phyloP scores from a whole-genome alignment of 345 rosid species.

The Eutrema yunnanense region DNA sequence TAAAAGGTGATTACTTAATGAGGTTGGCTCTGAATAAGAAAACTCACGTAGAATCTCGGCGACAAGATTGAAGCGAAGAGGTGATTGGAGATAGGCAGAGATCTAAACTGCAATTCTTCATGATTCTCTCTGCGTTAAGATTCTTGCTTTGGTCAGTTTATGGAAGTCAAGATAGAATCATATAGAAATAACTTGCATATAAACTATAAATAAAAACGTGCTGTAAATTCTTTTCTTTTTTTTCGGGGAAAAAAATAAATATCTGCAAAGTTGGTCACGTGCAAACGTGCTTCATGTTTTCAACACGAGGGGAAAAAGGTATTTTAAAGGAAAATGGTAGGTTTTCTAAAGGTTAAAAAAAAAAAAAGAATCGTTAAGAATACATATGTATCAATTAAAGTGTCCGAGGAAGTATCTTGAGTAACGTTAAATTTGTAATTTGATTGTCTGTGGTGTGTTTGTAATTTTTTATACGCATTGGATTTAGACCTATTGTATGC shows the following conservation, averaged over 20 bases:
- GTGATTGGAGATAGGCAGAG: slow-evolving; percentile 25
- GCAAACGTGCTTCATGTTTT: slow-evolving; percentile 26
- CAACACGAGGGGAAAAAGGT: neutral
- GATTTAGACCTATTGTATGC: neutral
- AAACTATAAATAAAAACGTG: slow-evolving; percentile 15
- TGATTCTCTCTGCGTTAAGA: neutral
- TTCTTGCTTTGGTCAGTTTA: slow-evolving; percentile 7
- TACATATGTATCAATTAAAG: neutral
- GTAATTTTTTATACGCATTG: neutral
- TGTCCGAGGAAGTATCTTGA: neutral
- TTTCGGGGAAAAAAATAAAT: slow-evolving; percentile 8
- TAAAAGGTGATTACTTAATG: neutral
- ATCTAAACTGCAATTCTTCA: slow-evolving; percentile 23
- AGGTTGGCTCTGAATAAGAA: neutral
- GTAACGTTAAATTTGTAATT: neutral
- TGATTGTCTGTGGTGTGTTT: neutral
- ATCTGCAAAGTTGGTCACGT: slow-evolving; percentile 27
- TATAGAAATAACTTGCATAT: neutral
- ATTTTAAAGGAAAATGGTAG: neutral
- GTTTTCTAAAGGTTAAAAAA: too few species aligned
- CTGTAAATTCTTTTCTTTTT: neutral
- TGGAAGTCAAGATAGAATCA: neutral
- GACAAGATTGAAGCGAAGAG: slow-evolving; percentile 15
- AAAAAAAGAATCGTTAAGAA: neutral
- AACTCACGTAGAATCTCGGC: slow-evolving; percentile 13